Conservation (phyloP, 2,329 filamentous ascomycete species). For the Colletotrichum sp. region DNA sequence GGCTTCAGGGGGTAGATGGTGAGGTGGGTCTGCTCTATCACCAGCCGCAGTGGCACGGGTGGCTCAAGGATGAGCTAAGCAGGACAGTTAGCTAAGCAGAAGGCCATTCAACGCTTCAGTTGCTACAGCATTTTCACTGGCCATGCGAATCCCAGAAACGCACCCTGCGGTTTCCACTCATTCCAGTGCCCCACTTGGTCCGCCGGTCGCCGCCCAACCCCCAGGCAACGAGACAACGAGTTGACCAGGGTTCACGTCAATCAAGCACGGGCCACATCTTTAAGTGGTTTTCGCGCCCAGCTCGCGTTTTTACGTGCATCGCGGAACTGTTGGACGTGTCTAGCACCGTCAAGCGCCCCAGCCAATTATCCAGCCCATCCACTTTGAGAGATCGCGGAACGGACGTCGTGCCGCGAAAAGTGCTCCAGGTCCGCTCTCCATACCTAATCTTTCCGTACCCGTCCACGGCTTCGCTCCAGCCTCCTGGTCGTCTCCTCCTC, state of each 20-base stretch:
- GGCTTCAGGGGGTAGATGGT: not conserved
- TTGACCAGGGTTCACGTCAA: constrained; percentile 18
- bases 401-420: constrained; percentile 1
- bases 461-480: constrained; percentile 1
- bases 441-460: not conserved
- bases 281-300: constrained; percentile 22
- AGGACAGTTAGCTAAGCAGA: not conserved
- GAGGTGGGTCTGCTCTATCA: not conserved
- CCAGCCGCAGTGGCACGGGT: not conserved
- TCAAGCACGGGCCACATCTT: constrained; percentile 21
- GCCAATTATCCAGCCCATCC: constrained; percentile 13
- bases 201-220: not conserved
- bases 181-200: not conserved
- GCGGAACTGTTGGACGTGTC: constrained; percentile 21
- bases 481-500: not conserved
- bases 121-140: not conserved
- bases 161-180: constrained; percentile 1
- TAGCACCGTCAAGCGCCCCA: constrained; percentile 11
- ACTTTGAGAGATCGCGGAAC: not conserved
- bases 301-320: constrained; percentile 27
- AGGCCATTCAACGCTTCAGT: not conserved
- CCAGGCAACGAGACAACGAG: constrained; percentile 16
- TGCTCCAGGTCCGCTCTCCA: not conserved
- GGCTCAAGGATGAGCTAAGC: not conserved
- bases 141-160: not conserved